These are phyloP conservation scores for Ceratobasidium papillatum DNA, from an alignment of 1,284 basidiomycete genomes.

Conservation along the genomic window DNA sequence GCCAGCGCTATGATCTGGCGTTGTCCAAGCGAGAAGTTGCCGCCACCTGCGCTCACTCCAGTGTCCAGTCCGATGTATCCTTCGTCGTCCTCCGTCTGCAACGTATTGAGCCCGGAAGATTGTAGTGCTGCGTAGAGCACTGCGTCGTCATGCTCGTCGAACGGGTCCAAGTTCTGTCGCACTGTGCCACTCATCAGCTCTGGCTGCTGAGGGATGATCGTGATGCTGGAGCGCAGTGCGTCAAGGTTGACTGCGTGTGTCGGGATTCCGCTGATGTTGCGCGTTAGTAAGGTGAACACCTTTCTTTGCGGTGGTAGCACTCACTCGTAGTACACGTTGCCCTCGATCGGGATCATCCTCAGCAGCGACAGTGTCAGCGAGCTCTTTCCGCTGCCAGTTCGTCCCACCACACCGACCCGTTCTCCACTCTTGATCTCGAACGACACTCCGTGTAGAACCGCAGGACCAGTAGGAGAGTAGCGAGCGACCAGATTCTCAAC, in stretches of 20 bases:
- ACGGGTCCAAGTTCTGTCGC: slow-evolving; percentile 71
- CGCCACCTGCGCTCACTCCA: slow-evolving; percentile 63
- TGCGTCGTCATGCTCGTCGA: slow-evolving; percentile 74
- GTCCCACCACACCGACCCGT: slow-evolving; percentile 71
- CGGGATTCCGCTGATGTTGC: slow-evolving; percentile 44
- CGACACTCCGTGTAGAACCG: slow-evolving; percentile 55
- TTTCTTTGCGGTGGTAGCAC: not conserved
- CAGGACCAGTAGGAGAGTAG: slow-evolving; percentile 47
- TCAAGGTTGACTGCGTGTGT: slow-evolving; percentile 66
- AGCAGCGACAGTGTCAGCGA: slow-evolving; percentile 56
- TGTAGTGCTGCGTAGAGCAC: slow-evolving; percentile 59
- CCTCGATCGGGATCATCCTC: slow-evolving; percentile 65
- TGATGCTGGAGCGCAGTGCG: slow-evolving; percentile 58
- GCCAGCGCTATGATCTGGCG: slow-evolving; percentile 56
- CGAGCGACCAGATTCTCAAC: slow-evolving; percentile 53
- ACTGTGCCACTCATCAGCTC: slow-evolving; percentile 65
- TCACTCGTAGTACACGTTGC: slow-evolving; percentile 57
- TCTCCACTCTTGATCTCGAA: slow-evolving; percentile 68
- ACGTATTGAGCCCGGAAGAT: slow-evolving; percentile 53
- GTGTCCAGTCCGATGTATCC: slow-evolving; percentile 57
- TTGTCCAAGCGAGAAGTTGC: slow-evolving; percentile 76
- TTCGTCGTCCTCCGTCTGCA: slow-evolving; percentile 32
- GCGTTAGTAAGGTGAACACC: not conserved
- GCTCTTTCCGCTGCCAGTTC: slow-evolving; percentile 78
- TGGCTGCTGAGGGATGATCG: slow-evolving; percentile 62